Conservation (phyloP, 495 filamentous ascomycete species). For the Tuber borchii region DNA sequence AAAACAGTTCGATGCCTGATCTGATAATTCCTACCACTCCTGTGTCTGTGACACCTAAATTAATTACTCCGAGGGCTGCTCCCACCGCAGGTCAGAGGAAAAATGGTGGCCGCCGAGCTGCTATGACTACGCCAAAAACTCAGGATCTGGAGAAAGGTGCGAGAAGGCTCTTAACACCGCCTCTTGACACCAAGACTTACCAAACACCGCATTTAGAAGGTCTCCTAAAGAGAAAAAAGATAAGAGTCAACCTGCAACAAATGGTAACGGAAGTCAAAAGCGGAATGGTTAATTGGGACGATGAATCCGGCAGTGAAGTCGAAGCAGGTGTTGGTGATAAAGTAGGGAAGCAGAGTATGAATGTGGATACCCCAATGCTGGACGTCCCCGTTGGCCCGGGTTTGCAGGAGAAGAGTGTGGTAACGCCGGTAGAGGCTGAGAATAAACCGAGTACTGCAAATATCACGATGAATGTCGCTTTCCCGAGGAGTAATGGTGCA, state of each 20-base stretch:
- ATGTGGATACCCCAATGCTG: background rate
- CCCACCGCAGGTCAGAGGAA: conserved; percentile 23
- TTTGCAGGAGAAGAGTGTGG: background rate
- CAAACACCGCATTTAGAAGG: conserved; percentile 35
- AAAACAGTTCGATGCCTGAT: background rate
- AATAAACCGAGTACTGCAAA: conserved; percentile 2
- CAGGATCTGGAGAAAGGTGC: conserved; percentile 13
- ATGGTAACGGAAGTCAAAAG: conserved; percentile 39
- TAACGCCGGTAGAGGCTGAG: background rate
- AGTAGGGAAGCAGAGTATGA: background rate
- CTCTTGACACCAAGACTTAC: conserved; percentile 27
- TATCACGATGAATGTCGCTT: background rate
- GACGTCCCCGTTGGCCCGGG: background rate
- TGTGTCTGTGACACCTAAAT: background rate
- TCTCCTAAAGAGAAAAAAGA: conserved; percentile 37
- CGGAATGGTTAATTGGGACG: conserved; percentile 30
- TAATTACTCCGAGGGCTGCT: conserved; percentile 6
- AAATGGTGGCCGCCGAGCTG: conserved; percentile 27
- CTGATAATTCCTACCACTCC: conserved; percentile 6
- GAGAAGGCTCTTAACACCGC: conserved; percentile 32
- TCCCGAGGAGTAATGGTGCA: background rate
- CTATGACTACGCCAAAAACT: conserved; percentile 32
- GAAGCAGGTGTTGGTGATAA: conserved; percentile 3
- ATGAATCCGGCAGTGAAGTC: conserved; percentile 16
- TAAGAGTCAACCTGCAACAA: conserved; percentile 35